Evolutionary conservation across 1,284 basidiomycete genomes (phyloP), one percentile per base, ranked within the genome.

Genomic region (Sporisorium iseilematis-ciliati): DNA sequence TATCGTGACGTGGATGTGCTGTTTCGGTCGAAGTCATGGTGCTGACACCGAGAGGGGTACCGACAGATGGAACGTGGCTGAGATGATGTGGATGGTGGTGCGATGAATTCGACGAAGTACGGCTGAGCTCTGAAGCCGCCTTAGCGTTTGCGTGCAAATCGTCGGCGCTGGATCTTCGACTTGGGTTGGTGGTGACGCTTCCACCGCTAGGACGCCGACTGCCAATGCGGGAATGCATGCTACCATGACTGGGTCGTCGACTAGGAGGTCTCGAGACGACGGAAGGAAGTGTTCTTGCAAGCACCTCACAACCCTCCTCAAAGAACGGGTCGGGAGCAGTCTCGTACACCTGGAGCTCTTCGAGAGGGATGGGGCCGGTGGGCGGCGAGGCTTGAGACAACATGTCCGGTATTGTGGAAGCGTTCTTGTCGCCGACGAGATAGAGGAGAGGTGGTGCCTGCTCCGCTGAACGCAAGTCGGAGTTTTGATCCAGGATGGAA

Each of bases 341-440:
- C 53, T 75, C 75, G 65, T 84, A 84, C 20, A 84, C 82, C 16
- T 74, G 68, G 12, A 81, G 62, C 42, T 74, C 65, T 45, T 83
- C 76, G 10, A 75, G 57, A 1, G 68, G 71, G 31, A 81, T 63
- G 5, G 73, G 75, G 3, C 72, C 77, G 1, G 42, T 51, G 4
- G 69, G 66, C 5, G 66, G 64, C 7, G 53, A 29, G 1, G 66
- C 62, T 33, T 63, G 56, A 7, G 63, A 62, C 4, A 84, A 70
- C 41, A 77, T 65, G 25, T 80, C 69, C 18, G 70, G 74, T 8
- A 84, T 66, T 7, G 72, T 72, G 21, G 72, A 61, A 1, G 74
- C 69, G 42, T 77, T 76, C 68, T 83, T 84, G 65, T 83, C 80
- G 31, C 82, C 82, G 16, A 79, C 73, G n/a, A 84, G 67, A 48